Evolutionary conservation across 306 rosid genomes (phyloP), one percentile per base, ranked within the genome.

Genomic region (Senna tora): DNA sequence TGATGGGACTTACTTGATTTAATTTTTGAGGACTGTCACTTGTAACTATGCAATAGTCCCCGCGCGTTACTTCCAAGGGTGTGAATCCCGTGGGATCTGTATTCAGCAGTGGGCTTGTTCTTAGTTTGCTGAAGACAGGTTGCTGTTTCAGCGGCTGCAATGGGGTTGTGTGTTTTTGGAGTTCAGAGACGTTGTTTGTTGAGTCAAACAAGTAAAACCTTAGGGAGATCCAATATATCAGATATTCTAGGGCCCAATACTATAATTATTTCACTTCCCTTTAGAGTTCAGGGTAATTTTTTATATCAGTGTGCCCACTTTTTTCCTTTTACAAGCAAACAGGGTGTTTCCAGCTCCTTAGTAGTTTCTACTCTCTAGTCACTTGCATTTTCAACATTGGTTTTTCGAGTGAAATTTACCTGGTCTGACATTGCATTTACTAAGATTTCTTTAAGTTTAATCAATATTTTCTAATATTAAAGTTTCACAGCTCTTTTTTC

Each of bases 241-340:
- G 32, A 53, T 69, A 21, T 69, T 56, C n/a, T 54, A 7, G 39
- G 13, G 53, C 52, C 38, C 36, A 33, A 3, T 7, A 45, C 50
- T 6, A 11, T 17, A 52, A 32, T 4, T 16, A 5, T 42, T 57
- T 7, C 21, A 47, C 36, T 14, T 61, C 43, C 33, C 42, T 58
- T 14, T 20, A 30, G 7, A 57, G 42, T 25, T 43, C 39, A 36
- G 39, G 5, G 39, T 36, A 59, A 16, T 53, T 36, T 71, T 10
- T 59, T 12, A 15, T 22, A 59, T 64, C 62, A 20, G 2, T 72
- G 33, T 42, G 25, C 22, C 34, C 25, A 17, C 62, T 34, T 46
- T 41, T 43, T 14, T 43, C 57, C 2, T 25, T 47, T 36, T 57
- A 47, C 69, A 55, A 71, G 71, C 76, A 41, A 70, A 62, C 58